Conservation (phyloP, 768 basidiomycete genomes). For the Leccinellum albellum region DNA sequence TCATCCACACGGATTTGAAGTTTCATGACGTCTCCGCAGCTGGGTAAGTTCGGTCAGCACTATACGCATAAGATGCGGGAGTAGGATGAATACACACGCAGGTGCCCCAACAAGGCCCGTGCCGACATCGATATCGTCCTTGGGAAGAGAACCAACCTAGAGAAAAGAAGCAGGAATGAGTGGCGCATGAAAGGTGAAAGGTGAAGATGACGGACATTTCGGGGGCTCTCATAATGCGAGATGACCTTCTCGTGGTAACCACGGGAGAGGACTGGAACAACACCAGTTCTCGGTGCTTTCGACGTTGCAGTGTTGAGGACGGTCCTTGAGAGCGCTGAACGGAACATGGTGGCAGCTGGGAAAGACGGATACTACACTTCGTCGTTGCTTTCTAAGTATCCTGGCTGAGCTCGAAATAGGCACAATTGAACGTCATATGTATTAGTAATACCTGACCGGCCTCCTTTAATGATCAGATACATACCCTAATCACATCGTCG, state of each 20-base stretch:
- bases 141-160: slow-evolving; percentile 94
- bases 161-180: slow-evolving; percentile 38
- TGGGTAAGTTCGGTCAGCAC: slow-evolving; percentile 31
- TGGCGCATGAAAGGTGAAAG: slow-evolving; percentile 40
- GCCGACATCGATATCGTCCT: slow-evolving; percentile 87
- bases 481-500: slow-evolving; percentile 40
- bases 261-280: slow-evolving; percentile 57
- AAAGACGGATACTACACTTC: slow-evolving; percentile 14
- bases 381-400: slow-evolving; percentile 6
- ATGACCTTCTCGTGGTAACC: slow-evolving; percentile 96
- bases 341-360: slow-evolving; percentile 58
- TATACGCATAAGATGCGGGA: slow-evolving; percentile 1
- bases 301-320: slow-evolving; percentile 45
- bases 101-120: slow-evolving; percentile 98
- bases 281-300: slow-evolving; percentile 34
- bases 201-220: slow-evolving; percentile 69
- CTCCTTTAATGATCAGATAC: not conserved
- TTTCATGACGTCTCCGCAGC: slow-evolving; percentile 99
- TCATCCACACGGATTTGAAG: slow-evolving; percentile 97
- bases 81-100: slow-evolving; percentile 56
- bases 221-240: slow-evolving; percentile 94
- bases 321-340: slow-evolving; percentile 53
- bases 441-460: too few relatives aligned
- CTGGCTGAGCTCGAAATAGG: slow-evolving; percentile 24
- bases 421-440: too few relatives aligned